Conservation (phyloP, 257 asterid genomes). For the Fraxinus pennsylvanica region DNA sequence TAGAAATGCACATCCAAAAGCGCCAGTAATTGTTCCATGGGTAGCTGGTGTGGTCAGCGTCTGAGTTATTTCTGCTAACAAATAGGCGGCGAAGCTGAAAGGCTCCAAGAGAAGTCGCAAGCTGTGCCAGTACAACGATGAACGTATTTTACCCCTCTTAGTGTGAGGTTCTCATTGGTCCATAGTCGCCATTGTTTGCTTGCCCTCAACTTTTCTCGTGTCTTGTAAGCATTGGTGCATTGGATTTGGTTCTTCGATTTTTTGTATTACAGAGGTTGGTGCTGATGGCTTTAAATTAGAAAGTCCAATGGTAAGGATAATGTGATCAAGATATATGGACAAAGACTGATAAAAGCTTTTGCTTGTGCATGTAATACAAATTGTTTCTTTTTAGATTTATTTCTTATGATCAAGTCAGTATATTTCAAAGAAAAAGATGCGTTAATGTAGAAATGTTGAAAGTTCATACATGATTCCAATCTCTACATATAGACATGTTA, state of each 20-base stretch:
- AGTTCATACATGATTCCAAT: no score
- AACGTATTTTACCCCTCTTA: background rate
- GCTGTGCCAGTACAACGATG: background rate
- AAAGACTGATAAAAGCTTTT: conserved; percentile 8
- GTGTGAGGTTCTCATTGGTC: background rate
- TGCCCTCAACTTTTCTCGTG: background rate
- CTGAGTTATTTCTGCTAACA: conserved; percentile 18
- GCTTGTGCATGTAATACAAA: conserved; percentile 17
- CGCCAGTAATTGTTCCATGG: conserved; percentile 85
- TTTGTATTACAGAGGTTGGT: conserved; percentile 16
- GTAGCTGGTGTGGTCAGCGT: conserved; percentile 65
- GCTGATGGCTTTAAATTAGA: conserved; percentile 14
- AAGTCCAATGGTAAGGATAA: conserved; percentile 16
- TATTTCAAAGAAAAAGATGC: no score
- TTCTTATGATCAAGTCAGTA: background rate
- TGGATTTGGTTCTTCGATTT: background rate
- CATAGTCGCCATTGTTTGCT: background rate
- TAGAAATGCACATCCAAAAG: conserved; percentile 69
- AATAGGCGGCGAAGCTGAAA: conserved; percentile 1
- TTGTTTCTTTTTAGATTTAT: background rate
- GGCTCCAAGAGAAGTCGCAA: conserved; percentile 10
- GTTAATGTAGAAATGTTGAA: no score
- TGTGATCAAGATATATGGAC: background rate
- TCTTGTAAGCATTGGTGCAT: background rate
- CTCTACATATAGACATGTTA: no score